phyloP scores from a whole-genome alignment of 75 land plant genomes.

The Chamaecyparis obtusa region DNA sequence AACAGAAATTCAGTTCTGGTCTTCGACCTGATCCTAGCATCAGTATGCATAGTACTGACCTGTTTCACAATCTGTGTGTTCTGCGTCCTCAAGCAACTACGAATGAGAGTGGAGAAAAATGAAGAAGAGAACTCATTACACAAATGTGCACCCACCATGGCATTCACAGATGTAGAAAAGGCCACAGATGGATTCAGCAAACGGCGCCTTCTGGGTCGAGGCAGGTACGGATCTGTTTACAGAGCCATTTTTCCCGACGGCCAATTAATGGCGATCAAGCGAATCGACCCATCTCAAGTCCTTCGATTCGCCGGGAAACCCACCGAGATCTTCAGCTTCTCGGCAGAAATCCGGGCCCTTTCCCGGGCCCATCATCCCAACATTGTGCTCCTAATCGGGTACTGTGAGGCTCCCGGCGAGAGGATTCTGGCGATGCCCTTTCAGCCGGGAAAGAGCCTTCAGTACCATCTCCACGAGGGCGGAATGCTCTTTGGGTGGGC shows the following conservation, averaged over 20 bases:
- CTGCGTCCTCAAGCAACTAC: background rate
- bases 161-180: conserved; percentile 26
- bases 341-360: conserved; percentile 31
- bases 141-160: background rate
- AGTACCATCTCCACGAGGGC: conserved; percentile 33
- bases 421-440: conserved; percentile 32
- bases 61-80: background rate
- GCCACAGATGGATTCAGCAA: conserved; percentile 46
- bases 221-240: conserved; percentile 41
- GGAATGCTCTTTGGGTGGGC: conserved; percentile 35
- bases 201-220: conserved; percentile 31
- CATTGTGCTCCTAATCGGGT: conserved; percentile 36
- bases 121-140: background rate
- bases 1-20: background rate
- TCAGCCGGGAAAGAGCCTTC: conserved; percentile 27
- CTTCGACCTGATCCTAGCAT: background rate
- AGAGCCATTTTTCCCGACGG: conserved; percentile 18
- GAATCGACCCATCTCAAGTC: conserved; percentile 36
- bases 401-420: conserved; percentile 52
- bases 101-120: too few species aligned
- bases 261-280: conserved; percentile 24
- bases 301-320: conserved; percentile 24
- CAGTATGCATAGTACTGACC: background rate
- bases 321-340: conserved; percentile 19
- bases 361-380: conserved; percentile 46